Evolutionary conservation across 768 basidiomycete species (phyloP).

Genomic region (Leucocoprinus birnbaumii): DNA sequence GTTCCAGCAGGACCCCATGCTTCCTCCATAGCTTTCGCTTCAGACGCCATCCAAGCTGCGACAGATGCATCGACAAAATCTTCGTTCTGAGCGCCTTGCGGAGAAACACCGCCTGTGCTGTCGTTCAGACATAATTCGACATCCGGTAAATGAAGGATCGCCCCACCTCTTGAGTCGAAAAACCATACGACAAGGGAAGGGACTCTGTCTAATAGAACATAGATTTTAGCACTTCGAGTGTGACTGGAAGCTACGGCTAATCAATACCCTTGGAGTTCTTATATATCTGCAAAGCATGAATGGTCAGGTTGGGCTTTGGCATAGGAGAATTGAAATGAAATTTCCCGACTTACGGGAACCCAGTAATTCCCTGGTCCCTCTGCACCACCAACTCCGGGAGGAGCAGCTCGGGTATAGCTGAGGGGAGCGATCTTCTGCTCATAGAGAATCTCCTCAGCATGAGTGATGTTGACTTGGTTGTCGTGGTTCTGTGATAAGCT

Average conservation of each 20-base stretch:
- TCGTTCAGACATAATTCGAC: not conserved
- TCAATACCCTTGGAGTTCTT: slow-evolving; percentile 26
- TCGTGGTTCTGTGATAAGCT: slow-evolving; percentile 64
- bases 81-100: slow-evolving; percentile 38
- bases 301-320: no score
- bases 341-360: slow-evolving; percentile 66
- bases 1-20: slow-evolving; percentile 59
- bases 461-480: slow-evolving; percentile 70
- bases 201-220: slow-evolving; percentile 24
- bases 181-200: slow-evolving; percentile 70
- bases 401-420: slow-evolving; percentile 63
- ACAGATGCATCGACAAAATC: slow-evolving; percentile 73
- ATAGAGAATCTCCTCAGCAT: slow-evolving; percentile 60
- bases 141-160: no score
- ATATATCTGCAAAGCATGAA: slow-evolving; percentile 32
- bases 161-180: slow-evolving; percentile 72
- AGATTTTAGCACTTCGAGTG: not conserved
- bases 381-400: slow-evolving; percentile 56
- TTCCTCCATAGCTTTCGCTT: slow-evolving; percentile 50
- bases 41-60: slow-evolving; percentile 54
- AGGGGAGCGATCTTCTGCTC: slow-evolving; percentile 54
- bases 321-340: no score
- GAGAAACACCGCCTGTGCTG: slow-evolving; percentile 44
- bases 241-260: slow-evolving; percentile 21
- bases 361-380: slow-evolving; percentile 73